Evolutionary conservation across 441 rosid genomes (phyloP), one percentile per base, ranked within the genome.

Genomic region (Mallotus repandus): DNA sequence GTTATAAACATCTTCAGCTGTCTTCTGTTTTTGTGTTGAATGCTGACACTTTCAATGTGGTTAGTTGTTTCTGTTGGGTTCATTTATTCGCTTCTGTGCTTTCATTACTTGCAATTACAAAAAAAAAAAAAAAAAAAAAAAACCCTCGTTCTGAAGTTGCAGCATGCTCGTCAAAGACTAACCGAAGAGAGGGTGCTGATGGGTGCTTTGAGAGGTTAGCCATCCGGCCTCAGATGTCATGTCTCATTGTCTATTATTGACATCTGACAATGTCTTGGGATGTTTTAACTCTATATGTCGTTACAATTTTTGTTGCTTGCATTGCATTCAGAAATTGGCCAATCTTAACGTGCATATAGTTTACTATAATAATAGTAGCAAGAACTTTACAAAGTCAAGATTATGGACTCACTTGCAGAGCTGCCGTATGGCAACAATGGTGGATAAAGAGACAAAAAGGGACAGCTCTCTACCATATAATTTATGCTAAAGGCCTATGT

Each of bases 21-120:
- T 29, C 49, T 18, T 54, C 53, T 72, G 56, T 11, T 54, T 56
- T 48, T 63, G 38, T 75, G 57, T n/a, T 66, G 71, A 66, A 64
- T 70, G 72, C 69, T 70, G 81, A 74, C 74, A 70, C 59, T 45
- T 81, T 76, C 79, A 72, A 77, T 74, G 80, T 57, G 78, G 77
- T 75, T 77, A 21, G 82, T 65, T 82, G 74, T 66, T 45, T 78
- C 65, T 64, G 76, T 70, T 72, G 52, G 68, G 63, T 70, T 48
- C 56, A 56, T 52, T 70, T 29, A 69, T 68, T 66, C 57, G 7
- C 58, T 18, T 46, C 7, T 38, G 49, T 4, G n/a, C 25, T 14
- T 43, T 9, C 12, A 4, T 9, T 18, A 8, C 19, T 29, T 35
- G 54, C 5, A 57, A 56, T 66, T 43, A 67, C 78, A 15, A 32